A percentile compares a stretch with the other conserved stretches of the same genome.
Conservation (phyloP, 371 early-diverging fungal genomes). For the Apophysomyces trapeziformis region DNA sequence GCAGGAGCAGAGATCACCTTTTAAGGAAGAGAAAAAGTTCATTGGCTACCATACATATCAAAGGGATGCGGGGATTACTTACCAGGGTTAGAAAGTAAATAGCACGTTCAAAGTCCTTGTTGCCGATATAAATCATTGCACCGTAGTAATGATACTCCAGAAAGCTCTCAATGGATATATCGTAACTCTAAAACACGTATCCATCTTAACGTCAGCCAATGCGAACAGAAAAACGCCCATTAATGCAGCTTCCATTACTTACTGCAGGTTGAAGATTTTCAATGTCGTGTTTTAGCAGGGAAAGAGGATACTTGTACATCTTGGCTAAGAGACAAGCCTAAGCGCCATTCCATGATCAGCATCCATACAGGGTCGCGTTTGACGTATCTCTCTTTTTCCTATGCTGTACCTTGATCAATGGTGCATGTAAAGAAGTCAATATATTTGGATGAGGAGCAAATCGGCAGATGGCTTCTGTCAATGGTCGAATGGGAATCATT, state of each 20-base stretch:
- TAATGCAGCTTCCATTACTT: constrained; percentile 1
- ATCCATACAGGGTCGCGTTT: background rate
- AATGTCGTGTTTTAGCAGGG: constrained; percentile 62
- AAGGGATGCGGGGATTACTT: constrained; percentile 7
- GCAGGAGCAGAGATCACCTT: constrained; percentile 69
- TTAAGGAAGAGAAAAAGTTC: background rate
- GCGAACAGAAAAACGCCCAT: too few relatives aligned
- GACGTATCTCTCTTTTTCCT: constrained; percentile 9
- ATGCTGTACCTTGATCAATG: constrained; percentile 51
- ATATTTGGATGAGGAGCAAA: constrained; percentile 33
- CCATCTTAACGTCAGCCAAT: too few relatives aligned
- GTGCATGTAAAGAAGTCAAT: constrained; percentile 64
- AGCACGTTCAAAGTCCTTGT: constrained; percentile 70
- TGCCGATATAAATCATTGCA: constrained; percentile 70
- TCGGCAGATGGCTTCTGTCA: constrained; percentile 45
- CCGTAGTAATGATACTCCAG: constrained; percentile 83
- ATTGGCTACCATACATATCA: background rate
- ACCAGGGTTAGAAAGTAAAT: constrained; percentile 65
- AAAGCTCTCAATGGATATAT: constrained; percentile 56
- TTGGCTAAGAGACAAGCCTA: constrained; percentile 67
- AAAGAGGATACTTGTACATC: constrained; percentile 59
- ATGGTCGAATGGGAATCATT: constrained; percentile 45
- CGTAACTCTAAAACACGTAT: constrained; percentile 21
- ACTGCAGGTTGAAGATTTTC: constrained; percentile 59
- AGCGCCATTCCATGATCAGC: background rate